Percentiles rank a stretch among this genome's conserved stretches.
These are phyloP conservation scores for Malassezia arunalokei DNA, from an alignment of 1,284 basidiomycete genomes.

Conservation along the genomic window DNA sequence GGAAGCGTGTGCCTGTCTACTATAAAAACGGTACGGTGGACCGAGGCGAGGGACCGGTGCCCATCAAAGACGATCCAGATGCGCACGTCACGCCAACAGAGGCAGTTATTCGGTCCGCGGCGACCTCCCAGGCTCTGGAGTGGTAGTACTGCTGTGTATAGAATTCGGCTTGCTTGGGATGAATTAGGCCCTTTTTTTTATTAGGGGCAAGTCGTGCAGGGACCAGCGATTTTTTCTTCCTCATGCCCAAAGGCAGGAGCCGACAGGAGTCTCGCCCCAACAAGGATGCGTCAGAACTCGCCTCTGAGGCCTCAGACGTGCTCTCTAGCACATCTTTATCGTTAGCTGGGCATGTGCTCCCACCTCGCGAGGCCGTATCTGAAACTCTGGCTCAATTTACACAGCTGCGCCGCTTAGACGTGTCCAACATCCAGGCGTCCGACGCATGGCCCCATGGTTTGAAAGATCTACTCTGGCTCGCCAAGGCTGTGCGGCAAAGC, in stretches of 20 bases:
- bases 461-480: slow-evolving; percentile 22
- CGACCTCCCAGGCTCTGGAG: not conserved
- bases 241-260: no score
- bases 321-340: slow-evolving; percentile 21
- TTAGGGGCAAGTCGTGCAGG: no score
- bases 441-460: slow-evolving; percentile 22
- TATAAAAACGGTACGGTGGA: slow-evolving; percentile 14
- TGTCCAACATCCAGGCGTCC: slow-evolving; percentile 28
- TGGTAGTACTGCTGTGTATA: not conserved
- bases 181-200: no score
- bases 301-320: not conserved
- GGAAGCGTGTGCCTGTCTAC: slow-evolving; percentile 19
- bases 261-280: no score
- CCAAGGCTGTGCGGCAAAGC: slow-evolving; percentile 20
- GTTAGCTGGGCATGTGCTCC: slow-evolving; percentile 27
- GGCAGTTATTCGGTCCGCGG: not conserved
- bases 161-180: no score
- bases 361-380: slow-evolving; percentile 20
- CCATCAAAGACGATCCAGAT: not conserved
- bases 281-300: no score
- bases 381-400: slow-evolving; percentile 32
- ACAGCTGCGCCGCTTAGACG: slow-evolving; percentile 29
- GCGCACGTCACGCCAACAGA: not conserved
- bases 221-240: no score
- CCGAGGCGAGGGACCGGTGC: slow-evolving; percentile 7